Conservation (phyloP, 73 alveolate genomes). For the Durusdinium trenchii region DNA sequence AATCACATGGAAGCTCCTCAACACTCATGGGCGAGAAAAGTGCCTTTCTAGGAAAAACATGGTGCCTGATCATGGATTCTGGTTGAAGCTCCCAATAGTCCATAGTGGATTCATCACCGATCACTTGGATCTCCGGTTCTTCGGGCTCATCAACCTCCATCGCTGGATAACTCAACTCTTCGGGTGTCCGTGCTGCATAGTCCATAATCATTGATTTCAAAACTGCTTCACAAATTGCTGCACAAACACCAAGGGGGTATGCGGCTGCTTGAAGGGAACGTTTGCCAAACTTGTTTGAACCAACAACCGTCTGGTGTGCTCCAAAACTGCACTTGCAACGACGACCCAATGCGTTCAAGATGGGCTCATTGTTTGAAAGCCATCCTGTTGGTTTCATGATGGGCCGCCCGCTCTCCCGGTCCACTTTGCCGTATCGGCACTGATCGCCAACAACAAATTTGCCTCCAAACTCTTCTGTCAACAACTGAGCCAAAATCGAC, state of each 20-base stretch:
- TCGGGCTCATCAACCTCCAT: too few relatives aligned
- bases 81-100: neutral
- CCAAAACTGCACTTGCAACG: neutral
- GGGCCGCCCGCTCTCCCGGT: neutral
- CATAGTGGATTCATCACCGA: neutral
- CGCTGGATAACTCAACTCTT: neutral
- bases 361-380: neutral
- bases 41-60: neutral
- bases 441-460: neutral
- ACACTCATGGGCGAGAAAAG: neutral
- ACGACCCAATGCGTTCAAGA: neutral
- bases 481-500: neutral
- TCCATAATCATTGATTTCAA: neutral
- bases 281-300: neutral
- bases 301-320: neutral
- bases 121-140: neutral
- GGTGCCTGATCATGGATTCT: neutral
- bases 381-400: neutral
- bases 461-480: neutral
- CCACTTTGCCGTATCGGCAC: neutral
- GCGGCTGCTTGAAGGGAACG: neutral
- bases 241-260: neutral
- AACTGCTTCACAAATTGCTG: neutral
- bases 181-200: neutral
- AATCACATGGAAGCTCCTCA: neutral